Base-by-base conservation (phyloP, 331 rosid species). In the Telfairia occidentalis region DNA sequence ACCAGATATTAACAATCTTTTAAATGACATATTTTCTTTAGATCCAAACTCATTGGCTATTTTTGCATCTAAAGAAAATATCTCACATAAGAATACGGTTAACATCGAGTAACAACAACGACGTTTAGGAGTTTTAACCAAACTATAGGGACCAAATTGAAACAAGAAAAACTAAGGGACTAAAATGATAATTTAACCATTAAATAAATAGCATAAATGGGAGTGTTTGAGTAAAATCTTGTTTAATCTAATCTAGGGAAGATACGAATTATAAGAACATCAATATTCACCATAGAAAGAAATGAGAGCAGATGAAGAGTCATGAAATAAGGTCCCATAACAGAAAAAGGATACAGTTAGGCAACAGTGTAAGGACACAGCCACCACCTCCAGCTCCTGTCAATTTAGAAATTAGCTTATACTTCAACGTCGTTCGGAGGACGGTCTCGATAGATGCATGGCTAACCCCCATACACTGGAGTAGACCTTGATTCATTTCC, bases 361-460 rank as follows among this genome's bases (percentile, higher is more conserved):
- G 99, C 89, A 95, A 83, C 52, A 91, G 85, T 3, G 99, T 95
- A 61, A 95, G 89, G 86, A 95, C 99, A 85, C 99, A 95, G 76
- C 99, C 99, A 32, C 99, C 99, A 40, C 97, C 99, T 34, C 99
- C 99, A 55, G 96, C 99, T 83, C 99, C 99, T 5, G 99, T 95
- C 83, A 95, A 85, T 65, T 95, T 95, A 59, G 99, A 95, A 77
- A 90, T 85, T 58, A 95, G 78, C 86, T 85, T 86, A 86, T 92
- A 95, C 78, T 92, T 95, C 79, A 86, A 78, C 1, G 97, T 94
- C 9, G 98, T 94, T 42, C 85, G 87, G 40, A 91, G 96, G 86
- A 91, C 89, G 43, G 92, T 91, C 85, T 94, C 98, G 43, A 94
- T 88, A 55, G 96, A 82, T 77, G 90, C 77, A 80, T 94, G 98